These are phyloP conservation scores for Apiosordaria backusii DNA, from an alignment of 495 filamentous ascomycete species.

Conservation along the genomic window DNA sequence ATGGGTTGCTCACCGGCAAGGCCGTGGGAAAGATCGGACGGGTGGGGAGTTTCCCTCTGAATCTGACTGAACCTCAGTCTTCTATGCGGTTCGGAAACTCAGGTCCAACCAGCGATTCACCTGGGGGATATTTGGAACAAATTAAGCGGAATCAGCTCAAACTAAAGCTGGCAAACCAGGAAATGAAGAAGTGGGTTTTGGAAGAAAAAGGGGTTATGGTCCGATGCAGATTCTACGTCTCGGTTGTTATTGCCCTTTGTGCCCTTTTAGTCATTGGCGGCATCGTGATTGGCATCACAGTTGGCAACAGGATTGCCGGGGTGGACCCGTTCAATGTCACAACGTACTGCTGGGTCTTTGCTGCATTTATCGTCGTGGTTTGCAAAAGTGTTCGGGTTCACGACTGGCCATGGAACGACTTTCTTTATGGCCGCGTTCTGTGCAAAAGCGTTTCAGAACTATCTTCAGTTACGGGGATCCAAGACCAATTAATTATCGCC, in stretches of 20 bases:
- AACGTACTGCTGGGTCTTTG: constrained; percentile 32
- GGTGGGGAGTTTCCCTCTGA: not conserved
- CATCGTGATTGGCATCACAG: constrained; percentile 21
- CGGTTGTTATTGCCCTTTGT: not conserved
- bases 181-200: constrained; percentile 2
- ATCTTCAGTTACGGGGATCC: constrained; percentile 27
- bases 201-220: constrained; percentile 5
- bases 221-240: constrained; percentile 6
- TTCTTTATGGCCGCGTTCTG: constrained; percentile 25
- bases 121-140: not conserved
- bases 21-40: not conserved
- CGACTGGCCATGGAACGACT: constrained; percentile 35
- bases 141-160: not conserved
- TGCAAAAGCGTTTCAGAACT: constrained; percentile 34
- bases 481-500: constrained; percentile 30
- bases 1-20: not conserved
- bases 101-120: not conserved
- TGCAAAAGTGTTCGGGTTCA: constrained; percentile 30
- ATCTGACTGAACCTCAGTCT: not conserved
- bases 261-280: constrained; percentile 12
- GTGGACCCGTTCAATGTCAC: constrained; percentile 41
- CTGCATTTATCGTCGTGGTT: constrained; percentile 31
- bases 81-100: not conserved
- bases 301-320: constrained; percentile 24
- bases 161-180: not conserved